Evolutionary conservation across 2,329 filamentous ascomycete genomes (phyloP).

Genomic region (Calonectria fujianensis): DNA sequence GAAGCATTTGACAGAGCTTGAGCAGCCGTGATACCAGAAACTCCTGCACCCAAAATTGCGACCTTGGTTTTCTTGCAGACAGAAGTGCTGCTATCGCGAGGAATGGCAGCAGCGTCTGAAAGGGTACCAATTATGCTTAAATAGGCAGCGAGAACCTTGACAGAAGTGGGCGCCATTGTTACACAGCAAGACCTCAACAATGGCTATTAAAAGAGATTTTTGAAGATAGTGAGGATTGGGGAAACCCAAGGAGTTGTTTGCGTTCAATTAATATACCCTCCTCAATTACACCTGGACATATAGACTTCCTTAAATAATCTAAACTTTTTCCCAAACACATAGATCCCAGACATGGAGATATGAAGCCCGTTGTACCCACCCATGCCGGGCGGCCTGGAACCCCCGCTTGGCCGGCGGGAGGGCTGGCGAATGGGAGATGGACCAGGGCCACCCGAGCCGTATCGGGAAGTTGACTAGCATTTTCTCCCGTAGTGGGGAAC

Average conservation of each 20-base stretch:
- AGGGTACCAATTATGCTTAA: not conserved
- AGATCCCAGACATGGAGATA: slow-evolving; percentile 10
- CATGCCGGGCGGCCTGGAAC: not conserved
- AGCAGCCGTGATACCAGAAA: slow-evolving; percentile 78
- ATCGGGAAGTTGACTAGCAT: slow-evolving; percentile 28
- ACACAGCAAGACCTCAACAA: not conserved
- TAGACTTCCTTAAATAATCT: slow-evolving; percentile 17
- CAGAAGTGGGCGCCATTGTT: not conserved
- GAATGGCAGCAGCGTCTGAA: slow-evolving; percentile 19
- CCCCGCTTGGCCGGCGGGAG: not conserved
- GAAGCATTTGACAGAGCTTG: slow-evolving; percentile 78
- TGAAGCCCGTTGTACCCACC: slow-evolving; percentile 4
- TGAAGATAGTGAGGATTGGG: too few species aligned
- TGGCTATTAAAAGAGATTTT: not conserved
- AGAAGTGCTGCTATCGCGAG: not conserved
- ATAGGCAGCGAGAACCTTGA: not conserved
- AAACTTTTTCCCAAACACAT: not conserved
- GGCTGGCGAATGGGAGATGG: not conserved
- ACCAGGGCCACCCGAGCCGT: not conserved
- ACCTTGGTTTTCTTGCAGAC: slow-evolving; percentile 58
- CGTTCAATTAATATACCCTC: not conserved
- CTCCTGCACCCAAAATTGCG: slow-evolving; percentile 71
- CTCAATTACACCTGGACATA: slow-evolving; percentile 4
- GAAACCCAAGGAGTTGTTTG: not conserved
- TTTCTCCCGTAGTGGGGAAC: slow-evolving; percentile 22